phyloP scores from a whole-genome alignment of 192 early-diverging fungal species.

The Backusella sp. region DNA sequence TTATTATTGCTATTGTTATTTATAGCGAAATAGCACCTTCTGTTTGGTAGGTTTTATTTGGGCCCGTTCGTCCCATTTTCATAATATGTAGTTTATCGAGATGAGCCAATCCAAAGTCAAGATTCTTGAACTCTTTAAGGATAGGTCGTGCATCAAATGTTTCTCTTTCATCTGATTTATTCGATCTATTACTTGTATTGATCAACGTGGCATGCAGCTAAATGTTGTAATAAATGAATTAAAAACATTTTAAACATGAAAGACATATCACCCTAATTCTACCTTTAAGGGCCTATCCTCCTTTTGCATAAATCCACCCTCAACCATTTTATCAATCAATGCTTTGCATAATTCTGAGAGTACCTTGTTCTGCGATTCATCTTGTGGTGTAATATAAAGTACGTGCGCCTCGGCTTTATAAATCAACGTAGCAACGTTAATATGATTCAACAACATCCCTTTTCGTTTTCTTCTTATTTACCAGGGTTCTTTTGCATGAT shows the following conservation, averaged over 20 bases:
- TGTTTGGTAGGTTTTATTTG: constrained; percentile 23
- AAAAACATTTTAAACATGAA: background rate
- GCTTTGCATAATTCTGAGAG: constrained; percentile 20
- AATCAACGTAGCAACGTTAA: background rate
- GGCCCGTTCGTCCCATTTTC: constrained; percentile 22
- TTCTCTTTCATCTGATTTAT: background rate
- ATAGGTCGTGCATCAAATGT: constrained; percentile 29
- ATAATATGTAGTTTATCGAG: constrained; percentile 31
- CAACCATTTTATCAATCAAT: constrained; percentile 13
- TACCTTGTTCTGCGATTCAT: constrained; percentile 23
- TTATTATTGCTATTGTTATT: constrained; percentile 12
- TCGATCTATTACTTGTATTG: constrained; percentile 10
- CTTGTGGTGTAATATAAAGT: constrained; percentile 28
- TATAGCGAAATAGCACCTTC: constrained; percentile 20
- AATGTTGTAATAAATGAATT: background rate
- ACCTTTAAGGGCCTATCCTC: constrained; percentile 32
- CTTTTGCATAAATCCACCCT: constrained; percentile 22
- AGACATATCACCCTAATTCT: background rate
- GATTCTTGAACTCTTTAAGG: constrained; percentile 13
- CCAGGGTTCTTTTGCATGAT: constrained; percentile 28
- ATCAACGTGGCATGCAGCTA: constrained; percentile 27
- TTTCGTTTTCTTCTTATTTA: background rate
- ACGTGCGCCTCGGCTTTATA: constrained; percentile 25
- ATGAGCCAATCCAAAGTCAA: constrained; percentile 28
- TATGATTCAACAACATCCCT: background rate